phyloP scores from a whole-genome alignment of 257 asterid species.

The Ophiorrhiza pumila region DNA sequence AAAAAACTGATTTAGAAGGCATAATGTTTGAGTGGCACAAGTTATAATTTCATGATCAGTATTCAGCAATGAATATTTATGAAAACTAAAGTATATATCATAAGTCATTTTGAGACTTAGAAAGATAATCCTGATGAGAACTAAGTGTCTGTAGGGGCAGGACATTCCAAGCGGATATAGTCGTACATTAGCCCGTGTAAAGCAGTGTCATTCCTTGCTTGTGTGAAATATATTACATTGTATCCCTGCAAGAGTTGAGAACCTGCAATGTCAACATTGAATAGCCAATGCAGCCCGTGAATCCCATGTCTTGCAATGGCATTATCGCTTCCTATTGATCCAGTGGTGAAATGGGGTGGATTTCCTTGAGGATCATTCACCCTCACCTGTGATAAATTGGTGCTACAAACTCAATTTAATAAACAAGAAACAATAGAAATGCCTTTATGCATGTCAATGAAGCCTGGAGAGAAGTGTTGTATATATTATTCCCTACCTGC shows the following conservation, averaged over 20 bases:
- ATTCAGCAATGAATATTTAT: neutral
- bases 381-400: slow-evolving; percentile 47
- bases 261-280: slow-evolving; percentile 38
- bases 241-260: slow-evolving; percentile 41
- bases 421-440: no score
- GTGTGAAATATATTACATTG: slow-evolving; percentile 54
- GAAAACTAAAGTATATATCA: neutral
- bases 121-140: neutral
- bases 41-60: neutral
- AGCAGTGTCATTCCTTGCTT: slow-evolving; percentile 48
- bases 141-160: neutral
- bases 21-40: neutral
- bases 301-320: slow-evolving; percentile 81
- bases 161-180: slow-evolving; percentile 59
- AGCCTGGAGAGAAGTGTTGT: no score
- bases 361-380: slow-evolving; percentile 44
- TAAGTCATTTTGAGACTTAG: neutral
- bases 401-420: neutral
- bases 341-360: slow-evolving; percentile 59
- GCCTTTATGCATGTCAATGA: no score
- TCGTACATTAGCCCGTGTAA: slow-evolving; percentile 75
- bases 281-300: slow-evolving; percentile 67
- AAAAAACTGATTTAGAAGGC: neutral
- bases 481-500: slow-evolving; percentile 47
- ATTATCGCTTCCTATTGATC: slow-evolving; percentile 68